A percentile compares a stretch with the other conserved stretches of the same genome.
Evolutionary conservation across 495 filamentous ascomycete genomes (phyloP).

Genomic region (Hypoxylon cercidicola): DNA sequence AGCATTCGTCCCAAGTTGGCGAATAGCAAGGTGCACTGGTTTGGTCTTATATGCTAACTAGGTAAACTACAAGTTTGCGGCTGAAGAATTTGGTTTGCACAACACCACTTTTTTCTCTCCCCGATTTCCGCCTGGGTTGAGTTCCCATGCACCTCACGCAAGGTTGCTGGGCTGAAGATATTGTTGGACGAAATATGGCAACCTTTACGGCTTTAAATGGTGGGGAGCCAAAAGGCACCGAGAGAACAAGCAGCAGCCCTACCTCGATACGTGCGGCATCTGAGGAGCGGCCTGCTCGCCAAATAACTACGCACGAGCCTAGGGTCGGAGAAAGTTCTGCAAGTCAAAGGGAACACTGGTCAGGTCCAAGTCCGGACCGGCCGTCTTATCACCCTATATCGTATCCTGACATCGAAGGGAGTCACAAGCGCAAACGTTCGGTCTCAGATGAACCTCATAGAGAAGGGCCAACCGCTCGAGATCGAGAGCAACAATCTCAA

Average conservation of each 20-base stretch:
- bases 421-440: slow-evolving; percentile 66
- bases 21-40: background rate
- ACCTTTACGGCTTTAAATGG: slow-evolving; percentile 62
- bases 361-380: slow-evolving; percentile 49
- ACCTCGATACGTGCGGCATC: slow-evolving; percentile 37
- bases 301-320: slow-evolving; percentile 42
- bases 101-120: slow-evolving; percentile 2
- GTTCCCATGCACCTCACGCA: slow-evolving; percentile 43
- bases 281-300: slow-evolving; percentile 41
- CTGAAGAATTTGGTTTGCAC: slow-evolving; percentile 16
- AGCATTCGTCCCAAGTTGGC: background rate
- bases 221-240: slow-evolving; percentile 54
- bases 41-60: slow-evolving; percentile 22
- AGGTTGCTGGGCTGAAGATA: slow-evolving; percentile 43
- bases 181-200: slow-evolving; percentile 55
- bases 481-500: slow-evolving; percentile 46
- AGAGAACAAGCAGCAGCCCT: slow-evolving; percentile 42
- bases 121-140: slow-evolving; percentile 10
- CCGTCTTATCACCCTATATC: slow-evolving; percentile 48
- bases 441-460: slow-evolving; percentile 54
- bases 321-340: slow-evolving; percentile 46
- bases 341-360: slow-evolving; percentile 48
- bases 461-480: slow-evolving; percentile 39
- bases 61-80: slow-evolving; percentile 16
- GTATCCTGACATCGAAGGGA: slow-evolving; percentile 53